These are phyloP conservation scores for Nadsonia starkeyi-henricii DNA, from an alignment of 1,139 yeast genomes.

Conservation along the genomic window DNA sequence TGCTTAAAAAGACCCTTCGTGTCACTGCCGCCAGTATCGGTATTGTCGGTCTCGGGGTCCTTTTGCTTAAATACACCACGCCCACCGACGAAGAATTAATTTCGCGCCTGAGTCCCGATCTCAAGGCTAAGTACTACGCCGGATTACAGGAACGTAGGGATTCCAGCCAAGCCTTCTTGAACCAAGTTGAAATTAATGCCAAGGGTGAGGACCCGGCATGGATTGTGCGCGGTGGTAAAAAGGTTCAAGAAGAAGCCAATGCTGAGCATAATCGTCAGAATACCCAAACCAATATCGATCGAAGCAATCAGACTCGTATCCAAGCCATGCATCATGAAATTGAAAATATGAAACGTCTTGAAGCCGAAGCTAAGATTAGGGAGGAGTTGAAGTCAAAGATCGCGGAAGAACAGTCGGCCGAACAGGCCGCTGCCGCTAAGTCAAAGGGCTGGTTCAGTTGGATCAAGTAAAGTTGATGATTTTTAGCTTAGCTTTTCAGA, in stretches of 20 bases:
- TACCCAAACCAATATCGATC: neutral
- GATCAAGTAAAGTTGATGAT: too few relatives aligned
- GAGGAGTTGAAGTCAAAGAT: neutral
- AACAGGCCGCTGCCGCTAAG: neutral
- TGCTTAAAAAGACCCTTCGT: constrained; percentile 1
- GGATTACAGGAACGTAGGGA: neutral
- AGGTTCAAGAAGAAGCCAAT: neutral
- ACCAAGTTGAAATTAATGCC: neutral
- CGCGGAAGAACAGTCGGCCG: neutral
- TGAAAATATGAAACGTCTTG: neutral
- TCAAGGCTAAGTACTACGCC: neutral
- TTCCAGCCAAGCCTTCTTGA: neutral
- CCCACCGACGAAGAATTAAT: constrained; percentile 77
- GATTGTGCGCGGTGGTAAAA: neutral
- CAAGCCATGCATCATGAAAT: neutral
- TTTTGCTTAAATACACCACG: constrained; percentile 54
- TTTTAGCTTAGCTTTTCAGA: too few relatives aligned
- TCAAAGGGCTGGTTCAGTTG: neutral
- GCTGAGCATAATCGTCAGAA: neutral
- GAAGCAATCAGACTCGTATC: neutral
- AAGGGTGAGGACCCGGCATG: neutral
- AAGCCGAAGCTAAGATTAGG: neutral
- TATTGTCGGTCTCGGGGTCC: constrained; percentile 53
- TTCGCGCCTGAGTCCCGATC: neutral
- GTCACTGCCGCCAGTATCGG: constrained; percentile 38